Evolutionary conservation across 352 stramenopile species (phyloP), one percentile per base, ranked within the genome.

Genomic region (Phytophthora megakarya): DNA sequence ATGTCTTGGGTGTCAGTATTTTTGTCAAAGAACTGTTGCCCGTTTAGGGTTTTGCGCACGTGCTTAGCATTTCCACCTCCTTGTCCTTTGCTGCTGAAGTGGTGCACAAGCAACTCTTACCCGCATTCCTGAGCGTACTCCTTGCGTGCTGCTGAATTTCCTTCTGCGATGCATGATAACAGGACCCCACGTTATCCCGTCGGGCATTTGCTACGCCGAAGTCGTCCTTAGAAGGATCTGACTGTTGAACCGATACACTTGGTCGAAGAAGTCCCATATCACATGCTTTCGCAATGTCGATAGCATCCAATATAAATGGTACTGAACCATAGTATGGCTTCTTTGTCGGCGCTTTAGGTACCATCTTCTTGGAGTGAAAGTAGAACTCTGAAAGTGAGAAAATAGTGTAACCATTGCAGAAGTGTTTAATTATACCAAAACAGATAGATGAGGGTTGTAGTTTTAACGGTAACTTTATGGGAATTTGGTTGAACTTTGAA

Each of bases 31-130:
- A 59, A 54, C 10, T 60, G 59, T 15, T 65, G 30, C 0, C 53
- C 33, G 22, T 65, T 65, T 0, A 69, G 58, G 6, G 49, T 48
- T 23, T 68, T 73, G 47, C 65, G 69, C 3, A 52, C 37, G 40
- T 73, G 68, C 16, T 73, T 69, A 3, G 46, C 65, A 10, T 73
- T 73, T 1, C 37, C 49, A 1, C 0, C 25, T 19, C 22, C 50
- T 5, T 48, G 0, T 2, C 40, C 3, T 18, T 58, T 58, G 5
- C 21, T n/a, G 12, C 11, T 19, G 15, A 28, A 49, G 5, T 15
- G 18, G 3, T 30, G 35, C 10, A 57, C 38, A 1, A n/a, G 3
- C 7, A 60, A 19, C 11, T 44, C 21, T 15, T 44, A 60, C 1
- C 52, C 39, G 13, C 52, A 60, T 0, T 7, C 13, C 43, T 50